Conservation (phyloP, 176 grass and related monocot genomes). For the Aegilops umbellulata region DNA sequence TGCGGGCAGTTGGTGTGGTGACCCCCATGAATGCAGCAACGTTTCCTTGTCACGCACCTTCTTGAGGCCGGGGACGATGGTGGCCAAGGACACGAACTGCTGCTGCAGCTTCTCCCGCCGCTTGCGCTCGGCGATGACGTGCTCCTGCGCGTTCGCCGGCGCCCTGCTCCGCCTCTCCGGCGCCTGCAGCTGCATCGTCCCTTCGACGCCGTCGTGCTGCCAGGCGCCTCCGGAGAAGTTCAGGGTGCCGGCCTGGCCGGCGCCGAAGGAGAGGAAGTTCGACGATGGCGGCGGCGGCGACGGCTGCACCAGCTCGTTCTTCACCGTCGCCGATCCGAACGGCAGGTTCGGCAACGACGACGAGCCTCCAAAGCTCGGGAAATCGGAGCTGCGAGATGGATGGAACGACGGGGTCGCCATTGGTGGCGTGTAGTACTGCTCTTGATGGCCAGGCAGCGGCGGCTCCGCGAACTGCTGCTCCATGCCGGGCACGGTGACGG, state of each 20-base stretch:
- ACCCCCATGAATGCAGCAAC: neutral
- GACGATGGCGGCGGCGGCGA: neutral
- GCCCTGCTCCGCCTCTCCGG: conserved; percentile 42
- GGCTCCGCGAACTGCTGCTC: conserved; percentile 16
- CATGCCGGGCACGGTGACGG: neutral
- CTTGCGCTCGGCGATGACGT: conserved; percentile 64
- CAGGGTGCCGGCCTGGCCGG: conserved; percentile 12
- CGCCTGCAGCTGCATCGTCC: neutral
- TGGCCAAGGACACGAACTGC: conserved; percentile 58
- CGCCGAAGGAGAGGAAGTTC: conserved; percentile 38
- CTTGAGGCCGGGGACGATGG: conserved; percentile 61
- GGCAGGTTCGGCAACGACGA: conserved; percentile 14
- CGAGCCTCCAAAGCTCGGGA: neutral
- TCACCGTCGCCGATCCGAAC: neutral
- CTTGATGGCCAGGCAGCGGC: neutral
- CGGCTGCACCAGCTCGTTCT: conserved; percentile 17
- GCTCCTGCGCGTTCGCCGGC: conserved; percentile 49
- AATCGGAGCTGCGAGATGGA: neutral
- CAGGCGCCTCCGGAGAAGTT: conserved; percentile 39
- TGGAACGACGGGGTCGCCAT: conserved; percentile 5
- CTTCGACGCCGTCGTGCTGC: conserved; percentile 24
- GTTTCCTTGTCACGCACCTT: conserved; percentile 37
- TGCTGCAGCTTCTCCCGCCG: conserved; percentile 68
- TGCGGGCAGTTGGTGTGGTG: neutral
- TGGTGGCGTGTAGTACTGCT: conserved; percentile 25